Percentiles rank a stretch among this genome's conserved stretches.
Evolutionary conservation across 768 basidiomycete genomes (phyloP).

Genomic region (Podaxis pistillaris): DNA sequence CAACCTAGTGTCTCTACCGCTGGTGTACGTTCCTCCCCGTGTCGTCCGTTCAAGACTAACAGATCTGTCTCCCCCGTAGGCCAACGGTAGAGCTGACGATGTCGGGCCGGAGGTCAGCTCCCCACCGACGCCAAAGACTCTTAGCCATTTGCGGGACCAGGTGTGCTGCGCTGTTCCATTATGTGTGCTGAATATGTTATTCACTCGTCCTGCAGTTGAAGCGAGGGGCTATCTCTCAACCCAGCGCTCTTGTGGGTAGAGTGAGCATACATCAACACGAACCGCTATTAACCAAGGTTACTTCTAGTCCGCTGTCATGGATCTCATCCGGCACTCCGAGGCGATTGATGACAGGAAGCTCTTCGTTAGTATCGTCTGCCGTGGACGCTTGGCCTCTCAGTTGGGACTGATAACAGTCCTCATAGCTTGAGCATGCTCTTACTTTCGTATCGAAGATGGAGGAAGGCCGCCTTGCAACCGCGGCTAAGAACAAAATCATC

Average conservation of each 20-base stretch:
- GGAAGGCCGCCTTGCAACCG: slow-evolving; percentile 36
- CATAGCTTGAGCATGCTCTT: slow-evolving; percentile 70
- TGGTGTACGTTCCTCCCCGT: not conserved
- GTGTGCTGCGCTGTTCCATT: slow-evolving; percentile 22
- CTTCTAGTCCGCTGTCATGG: slow-evolving; percentile 56
- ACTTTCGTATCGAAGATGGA: slow-evolving; percentile 61
- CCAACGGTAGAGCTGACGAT: slow-evolving; percentile 18
- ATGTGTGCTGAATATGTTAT: not conserved
- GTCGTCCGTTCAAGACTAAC: not conserved
- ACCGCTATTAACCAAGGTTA: not conserved
- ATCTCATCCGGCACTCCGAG: slow-evolving; percentile 56
- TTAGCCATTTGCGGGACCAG: slow-evolving; percentile 43
- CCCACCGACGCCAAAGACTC: slow-evolving; percentile 26
- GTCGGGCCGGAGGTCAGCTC: slow-evolving; percentile 9
- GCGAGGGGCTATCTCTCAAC: slow-evolving; percentile 34
- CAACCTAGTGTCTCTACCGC: slow-evolving; percentile 9
- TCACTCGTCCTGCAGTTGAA: slow-evolving; percentile 34
- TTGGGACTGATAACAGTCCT: not conserved
- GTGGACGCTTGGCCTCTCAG: not conserved
- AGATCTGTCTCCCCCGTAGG: not conserved
- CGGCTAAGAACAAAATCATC: slow-evolving; percentile 46
- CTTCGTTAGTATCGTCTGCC: slow-evolving; percentile 44
- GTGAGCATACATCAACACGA: not conserved
- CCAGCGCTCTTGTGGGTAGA: slow-evolving; percentile 41
- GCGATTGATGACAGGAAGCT: slow-evolving; percentile 77